Conservation (phyloP, 192 early-diverging fungal species). For the Diversispora epigaea region DNA sequence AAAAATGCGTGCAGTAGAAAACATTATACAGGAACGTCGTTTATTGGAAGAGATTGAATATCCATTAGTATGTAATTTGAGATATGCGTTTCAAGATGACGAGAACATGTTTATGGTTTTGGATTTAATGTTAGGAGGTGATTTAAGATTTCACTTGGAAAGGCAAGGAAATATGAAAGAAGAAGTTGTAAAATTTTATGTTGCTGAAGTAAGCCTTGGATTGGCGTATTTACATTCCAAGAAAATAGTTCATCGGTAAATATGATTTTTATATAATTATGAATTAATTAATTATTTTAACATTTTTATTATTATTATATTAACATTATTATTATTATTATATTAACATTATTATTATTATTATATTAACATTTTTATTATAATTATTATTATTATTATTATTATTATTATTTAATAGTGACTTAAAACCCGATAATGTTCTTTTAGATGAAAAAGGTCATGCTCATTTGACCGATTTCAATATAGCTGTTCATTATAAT, state of each 20-base stretch:
- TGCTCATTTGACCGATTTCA: slow-evolving; percentile 83
- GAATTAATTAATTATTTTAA: no score
- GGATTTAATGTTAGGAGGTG: slow-evolving; percentile 94
- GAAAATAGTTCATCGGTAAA: slow-evolving; percentile 67
- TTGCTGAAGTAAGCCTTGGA: slow-evolving; percentile 66
- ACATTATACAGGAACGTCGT: slow-evolving; percentile 87
- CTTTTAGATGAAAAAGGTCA: slow-evolving; percentile 75
- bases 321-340: no score
- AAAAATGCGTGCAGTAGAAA: slow-evolving; percentile 78
- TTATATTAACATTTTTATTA: background rate
- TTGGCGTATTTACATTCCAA: slow-evolving; percentile 69
- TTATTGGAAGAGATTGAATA: slow-evolving; percentile 85
- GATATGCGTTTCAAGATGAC: slow-evolving; percentile 96
- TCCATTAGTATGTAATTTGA: slow-evolving; percentile 84
- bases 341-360: no score
- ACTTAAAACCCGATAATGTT: slow-evolving; percentile 87
- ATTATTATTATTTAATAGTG: slow-evolving; percentile 42
- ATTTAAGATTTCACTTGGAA: slow-evolving; percentile 86
- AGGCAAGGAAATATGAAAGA: slow-evolving; percentile 65
- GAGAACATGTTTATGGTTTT: slow-evolving; percentile 90
- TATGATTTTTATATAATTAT: no score
- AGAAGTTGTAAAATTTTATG: slow-evolving; percentile 67
- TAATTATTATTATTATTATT: slow-evolving; percentile 8
- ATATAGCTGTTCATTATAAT: slow-evolving; percentile 75
- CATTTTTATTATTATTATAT: background rate